Conservation (phyloP, 352 stramenopile species). For the Albugo laibachii region DNA sequence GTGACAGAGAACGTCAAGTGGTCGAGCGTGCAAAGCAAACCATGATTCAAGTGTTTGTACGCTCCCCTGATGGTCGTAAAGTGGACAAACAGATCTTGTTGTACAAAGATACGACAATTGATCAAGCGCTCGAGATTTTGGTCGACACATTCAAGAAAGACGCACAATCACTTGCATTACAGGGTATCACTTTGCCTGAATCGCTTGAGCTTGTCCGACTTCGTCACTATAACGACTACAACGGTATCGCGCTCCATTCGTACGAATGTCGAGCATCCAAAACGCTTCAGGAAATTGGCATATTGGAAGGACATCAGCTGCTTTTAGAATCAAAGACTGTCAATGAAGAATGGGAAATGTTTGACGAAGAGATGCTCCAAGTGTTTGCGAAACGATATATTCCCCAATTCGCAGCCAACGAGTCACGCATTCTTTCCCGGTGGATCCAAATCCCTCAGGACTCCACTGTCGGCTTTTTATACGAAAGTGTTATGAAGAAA, state of each 20-base stretch:
- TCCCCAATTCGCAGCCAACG: not conserved
- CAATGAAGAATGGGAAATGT: not conserved
- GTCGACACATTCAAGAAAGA: constrained; percentile 38
- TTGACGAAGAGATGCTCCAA: not conserved
- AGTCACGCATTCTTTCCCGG: constrained; percentile 10
- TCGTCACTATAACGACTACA: constrained; percentile 63
- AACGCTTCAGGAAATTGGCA: constrained; percentile 26
- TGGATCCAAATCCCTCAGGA: constrained; percentile 49
- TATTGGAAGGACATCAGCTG: constrained; percentile 54
- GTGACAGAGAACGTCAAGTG: constrained; percentile 31
- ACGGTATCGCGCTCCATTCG: constrained; percentile 33
- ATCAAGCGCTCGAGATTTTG: constrained; percentile 20
- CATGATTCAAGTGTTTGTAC: constrained; percentile 57
- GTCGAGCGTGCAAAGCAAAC: constrained; percentile 59
- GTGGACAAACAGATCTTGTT: constrained; percentile 47
- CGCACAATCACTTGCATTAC: constrained; percentile 2
- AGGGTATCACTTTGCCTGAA: constrained; percentile 18
- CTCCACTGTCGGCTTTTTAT: constrained; percentile 27
- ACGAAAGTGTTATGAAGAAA: constrained; percentile 23
- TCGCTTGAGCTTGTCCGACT: constrained; percentile 31
- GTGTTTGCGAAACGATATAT: not conserved
- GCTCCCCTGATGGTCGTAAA: constrained; percentile 18
- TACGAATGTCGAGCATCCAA: constrained; percentile 25
- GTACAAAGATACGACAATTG: constrained; percentile 53
- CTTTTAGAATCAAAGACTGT: constrained; percentile 35